Base-by-base conservation (phyloP, 75 land plant species). In the Selaginella moellendorffii region DNA sequence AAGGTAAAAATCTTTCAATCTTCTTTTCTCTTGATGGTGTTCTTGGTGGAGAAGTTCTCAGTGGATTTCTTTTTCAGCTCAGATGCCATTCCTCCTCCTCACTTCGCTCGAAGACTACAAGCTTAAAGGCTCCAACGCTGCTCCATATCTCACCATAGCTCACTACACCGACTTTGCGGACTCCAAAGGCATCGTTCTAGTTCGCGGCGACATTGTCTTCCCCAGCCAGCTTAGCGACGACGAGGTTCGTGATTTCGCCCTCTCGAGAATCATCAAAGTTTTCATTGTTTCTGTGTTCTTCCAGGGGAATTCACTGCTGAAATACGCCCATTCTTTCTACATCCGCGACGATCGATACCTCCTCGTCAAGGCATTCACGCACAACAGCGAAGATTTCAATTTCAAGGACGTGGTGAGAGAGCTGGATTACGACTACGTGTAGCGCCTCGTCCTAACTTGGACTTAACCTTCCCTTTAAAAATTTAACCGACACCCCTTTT, bases 101-200 rank as follows among this genome's bases (percentile, higher is more conserved):
- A 95, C 99, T 21, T 90, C 91, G 17, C 87, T 95, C 63, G 96
- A 90, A 63, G 99, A 95, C 71, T 95, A 95, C 76, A 86, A 84
- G 54, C 90, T 85, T 22, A 84, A 83, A 75, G 96, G 98, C 29
- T 80, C 83, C 54, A 81, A 85, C 65, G 99, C 97, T 36, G 54
- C 90, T 68, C 99, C 99, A 17, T 95, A 95, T 72, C 72, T 89
- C 66, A 84, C 88, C 28, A 83, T 79, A 17, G 74, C 90, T 24
- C 74, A 86, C 69, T 89, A 90, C 70, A 82, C 67, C 14, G 99
- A 95, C 28, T 87, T 95, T 66, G 77, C 78, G 52, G 85, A 85
- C 27, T 84, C 65, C 76, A 93, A 93, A 71, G 87, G 85, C 25
- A 29, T 88, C 60, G 96, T 89, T 22, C 89, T 93, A 31, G 79